These are phyloP conservation scores for Musa schizocarpa DNA, from an alignment of 176 grass and related monocot genomes.

Conservation along the genomic window DNA sequence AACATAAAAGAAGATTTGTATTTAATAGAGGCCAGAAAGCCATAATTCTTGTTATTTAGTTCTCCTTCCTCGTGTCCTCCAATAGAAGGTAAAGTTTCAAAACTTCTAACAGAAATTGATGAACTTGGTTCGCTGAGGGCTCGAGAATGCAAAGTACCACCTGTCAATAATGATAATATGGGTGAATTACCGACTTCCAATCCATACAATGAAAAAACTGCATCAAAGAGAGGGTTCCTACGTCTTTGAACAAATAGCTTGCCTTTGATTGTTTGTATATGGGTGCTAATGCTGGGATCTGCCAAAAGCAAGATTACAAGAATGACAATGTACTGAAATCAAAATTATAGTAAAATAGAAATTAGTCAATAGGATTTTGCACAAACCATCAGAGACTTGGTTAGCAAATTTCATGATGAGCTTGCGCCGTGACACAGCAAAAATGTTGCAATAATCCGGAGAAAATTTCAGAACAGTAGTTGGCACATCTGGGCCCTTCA, in stretches of 20 bases:
- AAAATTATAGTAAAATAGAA: slow-evolving; percentile 21
- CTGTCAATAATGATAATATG: slow-evolving; percentile 25
- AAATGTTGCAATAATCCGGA: slow-evolving; percentile 61
- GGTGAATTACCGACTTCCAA: slow-evolving; percentile 19
- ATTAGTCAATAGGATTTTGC: slow-evolving; percentile 1
- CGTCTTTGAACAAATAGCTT: slow-evolving; percentile 36
- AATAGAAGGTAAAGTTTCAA: slow-evolving; percentile 18
- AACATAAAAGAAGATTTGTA: slow-evolving; percentile 27
- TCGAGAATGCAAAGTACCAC: slow-evolving; percentile 17
- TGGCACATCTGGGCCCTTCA: slow-evolving; percentile 45
- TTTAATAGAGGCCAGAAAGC: slow-evolving; percentile 22
- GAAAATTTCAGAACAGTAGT: slow-evolving; percentile 38
- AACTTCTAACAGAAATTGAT: slow-evolving; percentile 39
- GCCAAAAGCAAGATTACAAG: slow-evolving; percentile 22
- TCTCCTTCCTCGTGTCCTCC: neutral
- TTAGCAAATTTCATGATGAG: slow-evolving; percentile 54
- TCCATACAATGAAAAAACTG: slow-evolving; percentile 23
- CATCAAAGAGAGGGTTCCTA: slow-evolving; percentile 33
- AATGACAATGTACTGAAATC: slow-evolving; percentile 5
- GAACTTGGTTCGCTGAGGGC: slow-evolving; percentile 20
- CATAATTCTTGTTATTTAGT: slow-evolving; percentile 6
- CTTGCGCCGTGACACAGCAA: slow-evolving; percentile 47
- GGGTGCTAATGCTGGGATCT: slow-evolving; percentile 26
- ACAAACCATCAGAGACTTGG: slow-evolving; percentile 39
- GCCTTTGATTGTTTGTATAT: slow-evolving; percentile 43